Evolutionary conservation across 352 stramenopile species (phyloP).

Genomic region (Pythium myriotylum): DNA sequence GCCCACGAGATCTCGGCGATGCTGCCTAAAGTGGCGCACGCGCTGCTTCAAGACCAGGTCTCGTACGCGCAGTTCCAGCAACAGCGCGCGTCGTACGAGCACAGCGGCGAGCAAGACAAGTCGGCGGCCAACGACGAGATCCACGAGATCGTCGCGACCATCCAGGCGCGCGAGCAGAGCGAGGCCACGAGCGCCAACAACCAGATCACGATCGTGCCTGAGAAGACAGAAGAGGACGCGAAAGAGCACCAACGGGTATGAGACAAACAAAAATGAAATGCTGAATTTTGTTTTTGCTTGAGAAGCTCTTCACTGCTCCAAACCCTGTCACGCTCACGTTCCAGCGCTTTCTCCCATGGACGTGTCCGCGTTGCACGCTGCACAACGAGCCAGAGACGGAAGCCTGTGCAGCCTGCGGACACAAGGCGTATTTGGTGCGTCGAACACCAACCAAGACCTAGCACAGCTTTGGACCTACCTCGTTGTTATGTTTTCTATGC

Average conservation of each 20-base stretch:
- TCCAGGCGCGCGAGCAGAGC: slow-evolving; percentile 13
- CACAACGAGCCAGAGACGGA: slow-evolving; percentile 46
- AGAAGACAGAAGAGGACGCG: slow-evolving; percentile 7
- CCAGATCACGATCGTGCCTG: slow-evolving; percentile 20
- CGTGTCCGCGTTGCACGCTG: slow-evolving; percentile 77
- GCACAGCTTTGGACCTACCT: no score
- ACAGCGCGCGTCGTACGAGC: slow-evolving; percentile 39
- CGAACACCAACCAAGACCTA: slow-evolving; percentile 7
- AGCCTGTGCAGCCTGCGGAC: slow-evolving; percentile 57
- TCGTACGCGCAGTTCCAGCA: slow-evolving; percentile 56
- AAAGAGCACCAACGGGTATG: slow-evolving; percentile 6
- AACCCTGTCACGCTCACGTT: slow-evolving; percentile 75
- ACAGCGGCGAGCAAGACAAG: slow-evolving; percentile 15
- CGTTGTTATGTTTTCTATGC: no score
- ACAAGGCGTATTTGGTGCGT: slow-evolving; percentile 27
- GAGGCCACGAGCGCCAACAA: slow-evolving; percentile 1
- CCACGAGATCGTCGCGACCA: slow-evolving; percentile 26
- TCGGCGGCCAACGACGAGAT: slow-evolving; percentile 23
- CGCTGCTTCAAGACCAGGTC: slow-evolving; percentile 60
- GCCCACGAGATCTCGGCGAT: slow-evolving; percentile 61
- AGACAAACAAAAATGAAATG: neutral
- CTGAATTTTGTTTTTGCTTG: slow-evolving; percentile 35
- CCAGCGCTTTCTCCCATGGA: slow-evolving; percentile 59
- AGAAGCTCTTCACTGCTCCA: slow-evolving; percentile 67
- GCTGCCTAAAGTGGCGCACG: slow-evolving; percentile 56